A percentile compares a stretch with the other conserved stretches of the same genome.
Evolutionary conservation across 2,329 filamentous ascomycete species (phyloP).

Genomic region (Lecanicillium sp.): DNA sequence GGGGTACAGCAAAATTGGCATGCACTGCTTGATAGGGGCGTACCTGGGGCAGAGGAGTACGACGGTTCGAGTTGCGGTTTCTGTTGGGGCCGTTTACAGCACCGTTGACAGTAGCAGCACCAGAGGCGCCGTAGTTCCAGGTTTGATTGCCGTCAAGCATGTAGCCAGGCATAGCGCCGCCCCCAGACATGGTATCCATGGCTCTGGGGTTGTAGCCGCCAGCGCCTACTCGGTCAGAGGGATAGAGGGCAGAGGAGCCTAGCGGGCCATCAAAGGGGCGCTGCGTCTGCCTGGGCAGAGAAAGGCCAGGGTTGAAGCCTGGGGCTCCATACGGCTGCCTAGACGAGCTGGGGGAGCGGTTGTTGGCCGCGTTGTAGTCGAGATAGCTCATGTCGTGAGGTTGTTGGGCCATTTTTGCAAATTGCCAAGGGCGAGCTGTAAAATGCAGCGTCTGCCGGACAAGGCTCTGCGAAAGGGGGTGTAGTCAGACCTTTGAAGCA

Average conservation of each 20-base stretch:
- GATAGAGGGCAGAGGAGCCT: conserved; percentile 56
- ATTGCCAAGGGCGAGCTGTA: neutral
- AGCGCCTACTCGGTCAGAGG: conserved; percentile 45
- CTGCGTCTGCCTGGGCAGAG: conserved; percentile 47
- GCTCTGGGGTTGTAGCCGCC: conserved; percentile 49
- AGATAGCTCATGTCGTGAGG: conserved; percentile 59
- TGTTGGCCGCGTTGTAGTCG: conserved; percentile 52
- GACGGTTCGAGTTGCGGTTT: conserved; percentile 44
- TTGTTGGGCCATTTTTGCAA: conserved; percentile 34
- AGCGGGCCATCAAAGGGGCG: conserved; percentile 71
- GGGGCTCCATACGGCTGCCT: conserved; percentile 44
- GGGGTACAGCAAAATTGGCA: no score
- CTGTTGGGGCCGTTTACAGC: conserved; percentile 57
- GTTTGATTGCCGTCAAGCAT: conserved; percentile 64
- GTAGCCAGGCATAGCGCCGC: conserved; percentile 35
- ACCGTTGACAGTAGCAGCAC: conserved; percentile 54
- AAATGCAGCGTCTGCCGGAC: neutral
- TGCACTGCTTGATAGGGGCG: conserved; percentile 25
- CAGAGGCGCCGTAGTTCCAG: conserved; percentile 67
- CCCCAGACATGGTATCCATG: conserved; percentile 37
- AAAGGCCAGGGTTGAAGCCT: conserved; percentile 43
- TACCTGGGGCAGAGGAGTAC: conserved; percentile 65
- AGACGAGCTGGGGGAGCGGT: conserved; percentile 62
- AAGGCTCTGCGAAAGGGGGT: neutral
- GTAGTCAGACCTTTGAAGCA: neutral